These are phyloP conservation scores for Penicillium soppii DNA, from an alignment of 495 filamentous ascomycete genomes.

Conservation along the genomic window DNA sequence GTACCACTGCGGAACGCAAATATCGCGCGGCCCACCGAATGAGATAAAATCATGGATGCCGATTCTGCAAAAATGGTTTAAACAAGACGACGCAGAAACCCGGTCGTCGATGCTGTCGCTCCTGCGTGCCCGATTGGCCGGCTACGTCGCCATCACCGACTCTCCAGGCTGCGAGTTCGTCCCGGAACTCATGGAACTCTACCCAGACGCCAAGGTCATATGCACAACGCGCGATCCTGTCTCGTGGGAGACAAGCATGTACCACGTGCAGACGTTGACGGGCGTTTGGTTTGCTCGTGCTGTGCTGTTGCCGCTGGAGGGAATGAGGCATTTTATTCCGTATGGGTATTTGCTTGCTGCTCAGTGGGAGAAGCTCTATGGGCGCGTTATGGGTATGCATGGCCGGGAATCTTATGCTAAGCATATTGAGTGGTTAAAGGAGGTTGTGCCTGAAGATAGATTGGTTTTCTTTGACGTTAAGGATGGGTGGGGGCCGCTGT, in stretches of 20 bases:
- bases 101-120: constrained; percentile 3
- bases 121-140: constrained; percentile 8
- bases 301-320: constrained; percentile 11
- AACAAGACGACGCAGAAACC: neutral
- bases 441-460: constrained; percentile 39
- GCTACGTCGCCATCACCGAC: constrained; percentile 15
- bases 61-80: constrained; percentile 5
- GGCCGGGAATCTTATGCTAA: constrained; percentile 7
- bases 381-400: constrained; percentile 4
- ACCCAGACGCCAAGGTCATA: constrained; percentile 15
- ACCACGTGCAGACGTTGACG: constrained; percentile 9
- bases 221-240: constrained; percentile 15
- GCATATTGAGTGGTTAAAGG: constrained; percentile 33
- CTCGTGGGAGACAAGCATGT: constrained; percentile 10
- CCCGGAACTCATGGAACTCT: constrained; percentile 15
- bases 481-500: constrained; percentile 51
- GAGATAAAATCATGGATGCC: constrained; percentile 14
- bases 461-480: constrained; percentile 46
- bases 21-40: constrained; percentile 11
- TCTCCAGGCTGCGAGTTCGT: constrained; percentile 12
- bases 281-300: constrained; percentile 14
- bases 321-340: constrained; percentile 13
- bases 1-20: constrained; percentile 20
- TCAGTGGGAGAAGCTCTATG: constrained; percentile 15
- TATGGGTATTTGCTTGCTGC: constrained; percentile 10